Conservation (phyloP, 1,284 basidiomycete species). For the Leccinum subrobustum region DNA sequence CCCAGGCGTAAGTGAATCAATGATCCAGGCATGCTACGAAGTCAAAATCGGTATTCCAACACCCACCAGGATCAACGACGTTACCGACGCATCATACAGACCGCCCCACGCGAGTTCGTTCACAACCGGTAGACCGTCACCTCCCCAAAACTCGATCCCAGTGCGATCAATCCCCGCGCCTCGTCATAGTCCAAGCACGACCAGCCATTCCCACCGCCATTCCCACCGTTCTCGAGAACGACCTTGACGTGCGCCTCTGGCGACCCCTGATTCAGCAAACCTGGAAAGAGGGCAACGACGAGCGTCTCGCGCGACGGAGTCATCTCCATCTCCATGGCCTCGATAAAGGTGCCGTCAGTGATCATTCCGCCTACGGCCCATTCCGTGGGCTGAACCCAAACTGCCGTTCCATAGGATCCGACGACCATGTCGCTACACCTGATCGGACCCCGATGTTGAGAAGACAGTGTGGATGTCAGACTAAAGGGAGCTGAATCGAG, state of each 20-base stretch:
- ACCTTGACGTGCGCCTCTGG: conserved; percentile 22
- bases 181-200: conserved; percentile 59
- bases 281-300: conserved; percentile 48
- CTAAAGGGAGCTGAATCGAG: conserved; percentile 39
- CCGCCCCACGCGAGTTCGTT: conserved; percentile 1
- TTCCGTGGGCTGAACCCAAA: conserved; percentile 57
- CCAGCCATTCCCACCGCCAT: conserved; percentile 42
- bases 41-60: conserved; percentile 2
- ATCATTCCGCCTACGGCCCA: conserved; percentile 38
- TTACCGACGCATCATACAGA: background rate
- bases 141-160: conserved; percentile 48
- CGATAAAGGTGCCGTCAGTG: conserved; percentile 17
- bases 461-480: conserved; percentile 33
- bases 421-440: conserved; percentile 51
- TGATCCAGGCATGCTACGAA: background rate
- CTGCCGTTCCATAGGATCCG: conserved; percentile 51
- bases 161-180: conserved; percentile 46
- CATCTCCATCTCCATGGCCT: conserved; percentile 16
- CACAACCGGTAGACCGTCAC: conserved; percentile 45
- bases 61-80: background rate
- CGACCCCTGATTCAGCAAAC: conserved; percentile 33
- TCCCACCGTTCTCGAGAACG: conserved; percentile 21
- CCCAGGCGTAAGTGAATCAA: background rate
- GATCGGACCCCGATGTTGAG: conserved; percentile 43
- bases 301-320: conserved; percentile 40